These are phyloP conservation scores for Hevea brasiliensis DNA, from an alignment of 345 rosid species.

Conservation along the genomic window DNA sequence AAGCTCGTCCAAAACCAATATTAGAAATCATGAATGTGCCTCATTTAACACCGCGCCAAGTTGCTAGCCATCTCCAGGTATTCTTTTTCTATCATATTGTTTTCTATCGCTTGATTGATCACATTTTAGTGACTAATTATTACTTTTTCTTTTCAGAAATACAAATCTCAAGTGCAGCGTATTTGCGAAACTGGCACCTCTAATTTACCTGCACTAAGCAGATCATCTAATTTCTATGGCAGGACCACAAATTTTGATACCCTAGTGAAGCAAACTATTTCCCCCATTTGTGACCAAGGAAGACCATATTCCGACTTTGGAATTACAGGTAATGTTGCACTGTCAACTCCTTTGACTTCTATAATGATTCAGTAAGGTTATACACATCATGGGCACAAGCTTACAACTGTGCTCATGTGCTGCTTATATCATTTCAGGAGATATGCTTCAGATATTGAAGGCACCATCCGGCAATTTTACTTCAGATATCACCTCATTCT, in stretches of 20 bases:
- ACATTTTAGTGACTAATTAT: too few relatives aligned
- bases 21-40: constrained; percentile 45
- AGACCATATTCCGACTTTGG: neutral
- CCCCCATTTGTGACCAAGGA: neutral
- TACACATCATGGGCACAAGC: too few relatives aligned
- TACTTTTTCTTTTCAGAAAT: constrained; percentile 38
- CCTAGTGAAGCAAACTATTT: neutral
- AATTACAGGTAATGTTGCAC: constrained; percentile 7
- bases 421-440: constrained; percentile 2
- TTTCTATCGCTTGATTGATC: neutral
- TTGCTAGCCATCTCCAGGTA: constrained; percentile 69
- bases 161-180: constrained; percentile 34
- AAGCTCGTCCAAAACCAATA: constrained; percentile 45
- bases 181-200: neutral
- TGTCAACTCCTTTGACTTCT: neutral
- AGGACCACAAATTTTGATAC: neutral
- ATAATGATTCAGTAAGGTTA: neutral
- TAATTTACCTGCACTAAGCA: neutral
- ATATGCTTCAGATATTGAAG: neutral
- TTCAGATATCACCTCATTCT: neutral
- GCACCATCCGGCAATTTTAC: neutral
- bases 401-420: too few relatives aligned
- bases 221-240: neutral
- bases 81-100: neutral
- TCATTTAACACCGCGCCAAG: constrained; percentile 43